A percentile compares a stretch with the other conserved stretches of the same genome.
Conservation (phyloP, 352 stramenopile genomes). For the Phytophthora constricta region DNA sequence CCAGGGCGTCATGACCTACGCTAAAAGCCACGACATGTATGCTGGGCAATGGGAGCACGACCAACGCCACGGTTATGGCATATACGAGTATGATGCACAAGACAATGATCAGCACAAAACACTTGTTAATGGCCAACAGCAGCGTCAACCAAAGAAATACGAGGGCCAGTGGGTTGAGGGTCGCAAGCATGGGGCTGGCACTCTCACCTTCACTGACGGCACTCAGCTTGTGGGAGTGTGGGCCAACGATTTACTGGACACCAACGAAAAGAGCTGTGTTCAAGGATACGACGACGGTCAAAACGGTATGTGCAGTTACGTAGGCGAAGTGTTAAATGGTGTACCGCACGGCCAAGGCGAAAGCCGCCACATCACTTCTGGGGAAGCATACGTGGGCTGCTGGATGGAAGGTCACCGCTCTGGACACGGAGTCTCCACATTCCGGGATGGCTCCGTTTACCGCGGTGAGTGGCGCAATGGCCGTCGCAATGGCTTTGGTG, state of each 20-base stretch:
- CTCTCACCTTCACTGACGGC: slow-evolving; percentile 65
- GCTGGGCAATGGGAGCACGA: slow-evolving; percentile 59
- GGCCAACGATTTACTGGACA: slow-evolving; percentile 29
- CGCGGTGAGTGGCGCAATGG: slow-evolving; percentile 85
- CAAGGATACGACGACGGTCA: slow-evolving; percentile 60
- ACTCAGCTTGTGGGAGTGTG: slow-evolving; percentile 53
- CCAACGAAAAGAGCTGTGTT: slow-evolving; percentile 26
- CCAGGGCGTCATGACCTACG: slow-evolving; percentile 60
- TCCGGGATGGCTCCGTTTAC: slow-evolving; percentile 84
- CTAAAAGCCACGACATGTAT: slow-evolving; percentile 52
- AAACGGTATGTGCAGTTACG: slow-evolving; percentile 57
- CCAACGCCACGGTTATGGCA: slow-evolving; percentile 57
- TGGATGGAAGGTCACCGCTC: slow-evolving; percentile 59
- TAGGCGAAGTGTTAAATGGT: slow-evolving; percentile 42
- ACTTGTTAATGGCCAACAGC: background rate
- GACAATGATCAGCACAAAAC: slow-evolving; percentile 2
- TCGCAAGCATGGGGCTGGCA: slow-evolving; percentile 60
- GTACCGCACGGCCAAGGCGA: slow-evolving; percentile 67
- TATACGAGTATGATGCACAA: slow-evolving; percentile 38
- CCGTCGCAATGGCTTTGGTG: slow-evolving; percentile 85
- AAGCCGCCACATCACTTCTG: slow-evolving; percentile 39
- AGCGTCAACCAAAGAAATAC: slow-evolving; percentile 50
- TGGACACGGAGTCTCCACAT: slow-evolving; percentile 55
- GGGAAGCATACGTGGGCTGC: slow-evolving; percentile 60
- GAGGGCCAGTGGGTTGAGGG: slow-evolving; percentile 79